Base-by-base conservation (phyloP, 495 filamentous ascomycete genomes). In the Penicillium lividum region DNA sequence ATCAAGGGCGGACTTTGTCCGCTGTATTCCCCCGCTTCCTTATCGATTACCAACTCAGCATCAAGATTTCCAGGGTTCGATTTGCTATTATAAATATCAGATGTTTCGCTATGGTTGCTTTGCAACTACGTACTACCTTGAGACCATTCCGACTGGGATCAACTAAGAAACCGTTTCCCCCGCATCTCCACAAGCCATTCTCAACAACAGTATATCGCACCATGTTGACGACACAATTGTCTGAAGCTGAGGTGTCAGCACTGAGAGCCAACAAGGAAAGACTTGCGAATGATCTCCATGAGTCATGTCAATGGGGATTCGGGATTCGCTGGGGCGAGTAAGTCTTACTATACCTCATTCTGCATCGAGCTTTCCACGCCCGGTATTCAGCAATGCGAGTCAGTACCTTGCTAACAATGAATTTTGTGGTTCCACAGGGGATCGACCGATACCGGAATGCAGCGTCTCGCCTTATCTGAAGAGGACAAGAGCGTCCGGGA, bases 401-500 rank as follows among this genome's bases (percentile, higher is more conserved):
- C 5, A 40, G 13, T 40, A n/a, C 15, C 7, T 40, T 40, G 29
- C 48, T 51, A 34, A 51, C 13, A 18, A 16, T 40, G 5, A 3
- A 9, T 18, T 18, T 8, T 46, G 25, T 44, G 29, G 4, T 10
- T 22, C 15, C 22, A 49, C 28, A 87, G 84, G 50, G 77, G 70
- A 27, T 62, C 77, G 44, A 86, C 80, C 44, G 84, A 89, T 51
- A 85, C 81, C 22, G 86, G 86, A 49, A 88, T 89, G 85, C 82
- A 80, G 53, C 83, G 78, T 22, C 83, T 92, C 4, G 76, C 90
- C 16, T 73, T 93, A 27, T 85, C 85, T 31, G 81, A 90, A 64
- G 77, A 84, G 22, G 90, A 92, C 70, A 89, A 87, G 63, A 65
- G 80, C 60, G 89, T 81, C 18, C 83, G 89, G 34, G 83, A 90